Conservation (phyloP, 805 yeast species). For the Yarrowia porcina region DNA sequence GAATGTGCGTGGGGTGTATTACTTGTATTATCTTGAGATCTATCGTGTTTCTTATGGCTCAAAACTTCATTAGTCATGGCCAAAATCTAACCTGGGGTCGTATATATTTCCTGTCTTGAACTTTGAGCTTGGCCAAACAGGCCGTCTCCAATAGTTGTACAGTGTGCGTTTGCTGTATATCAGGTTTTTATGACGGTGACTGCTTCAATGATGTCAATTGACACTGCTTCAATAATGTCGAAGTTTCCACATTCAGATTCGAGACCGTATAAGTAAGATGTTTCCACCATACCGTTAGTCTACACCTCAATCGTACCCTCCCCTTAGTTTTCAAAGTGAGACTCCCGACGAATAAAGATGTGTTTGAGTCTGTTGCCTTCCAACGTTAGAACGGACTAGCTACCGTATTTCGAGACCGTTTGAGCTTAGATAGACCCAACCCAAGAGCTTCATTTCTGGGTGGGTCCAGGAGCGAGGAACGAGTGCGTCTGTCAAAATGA, state of each 20-base stretch:
- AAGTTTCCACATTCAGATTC: no score
- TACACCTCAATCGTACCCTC: no score
- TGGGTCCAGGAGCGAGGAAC: constrained; percentile 3
- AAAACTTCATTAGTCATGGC: no score
- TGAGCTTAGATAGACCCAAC: background rate
- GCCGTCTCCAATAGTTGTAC: background rate
- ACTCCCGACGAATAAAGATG: background rate
- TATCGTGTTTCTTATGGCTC: no score
- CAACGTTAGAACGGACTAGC: background rate
- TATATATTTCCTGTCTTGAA: background rate
- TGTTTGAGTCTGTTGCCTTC: background rate
- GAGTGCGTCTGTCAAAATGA: background rate
- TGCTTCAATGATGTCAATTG: background rate
- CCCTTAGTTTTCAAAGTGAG: background rate
- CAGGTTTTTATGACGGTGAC: no score
- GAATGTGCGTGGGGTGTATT: no score
- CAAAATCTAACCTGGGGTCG: background rate
- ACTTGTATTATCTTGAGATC: no score
- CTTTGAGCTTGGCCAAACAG: background rate
- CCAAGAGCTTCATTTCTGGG: background rate
- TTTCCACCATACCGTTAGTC: background rate
- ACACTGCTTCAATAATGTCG: background rate
- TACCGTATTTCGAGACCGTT: constrained; percentile 6
- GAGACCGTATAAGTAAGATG: no score
- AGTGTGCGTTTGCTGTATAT: background rate